Base-by-base conservation (phyloP, 495 filamentous ascomycete species). In the Penicillium bovifimosum region DNA sequence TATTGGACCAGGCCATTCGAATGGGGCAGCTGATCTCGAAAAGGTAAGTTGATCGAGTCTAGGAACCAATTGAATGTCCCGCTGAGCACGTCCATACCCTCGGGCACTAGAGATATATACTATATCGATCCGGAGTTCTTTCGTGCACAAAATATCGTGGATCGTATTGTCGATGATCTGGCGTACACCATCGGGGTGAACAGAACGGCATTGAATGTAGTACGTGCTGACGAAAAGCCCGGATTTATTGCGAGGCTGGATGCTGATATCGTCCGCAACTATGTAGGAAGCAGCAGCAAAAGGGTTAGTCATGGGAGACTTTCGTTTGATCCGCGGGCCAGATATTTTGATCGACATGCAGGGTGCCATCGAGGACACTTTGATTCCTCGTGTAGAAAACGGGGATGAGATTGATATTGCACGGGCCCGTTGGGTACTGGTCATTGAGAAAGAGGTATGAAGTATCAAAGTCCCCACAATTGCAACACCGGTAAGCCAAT, bases 361-460 rank as follows among this genome's bases (percentile, higher is more conserved):
- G 5, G 55, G 43, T 26, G 49, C 31, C 5, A 53, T 26, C 1
- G 50, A 59, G 80, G 89, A 86, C 3, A 72, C 77, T 7, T 63
- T 95, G 4, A 75, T 96, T 1, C 88, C 90, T 9, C 76, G 75
- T 10, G 53, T 79, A 11, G 70, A 72, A 32, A 72, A 82, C 1
- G 73, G 83, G 7, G 64, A 74, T 1, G 64, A 61, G 5, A 61
- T 95, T 14, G 68, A 84, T 47, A 68, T 89, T 9, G 63, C 69
- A 1, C 55, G 61, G 16, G 63, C 79, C 0, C 65, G 78, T 40
- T 96, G 90, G 91, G 73, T 96, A 24, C 61, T 97, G 0, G 78
- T 96, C 0, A 79, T 98, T 31, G 93, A 98, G 64, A 98, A 98
- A 73, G 93, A 98, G 76, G 90, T 87, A 62, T 38, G 62, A 3